Percentiles rank a stretch among this genome's conserved stretches.
Evolutionary conservation across 192 early-diverging fungal genomes (phyloP).

Genomic region (Coemansia sp.): DNA sequence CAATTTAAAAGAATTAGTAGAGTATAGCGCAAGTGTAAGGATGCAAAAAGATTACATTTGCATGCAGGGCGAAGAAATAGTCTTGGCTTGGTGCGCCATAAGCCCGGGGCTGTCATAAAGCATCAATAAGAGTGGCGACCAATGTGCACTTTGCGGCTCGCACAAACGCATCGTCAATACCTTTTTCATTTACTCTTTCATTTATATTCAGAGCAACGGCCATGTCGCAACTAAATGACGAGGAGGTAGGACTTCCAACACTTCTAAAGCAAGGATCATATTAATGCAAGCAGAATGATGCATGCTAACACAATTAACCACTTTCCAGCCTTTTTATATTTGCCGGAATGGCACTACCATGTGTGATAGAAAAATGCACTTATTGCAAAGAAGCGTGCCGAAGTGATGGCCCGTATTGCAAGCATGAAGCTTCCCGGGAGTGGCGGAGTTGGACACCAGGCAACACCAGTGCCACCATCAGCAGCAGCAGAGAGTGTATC

Average conservation of each 20-base stretch:
- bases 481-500: not conserved
- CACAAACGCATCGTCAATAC: too few species aligned
- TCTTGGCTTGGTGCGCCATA: too few species aligned
- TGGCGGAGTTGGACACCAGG: not conserved
- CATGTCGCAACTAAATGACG: slow-evolving; percentile 4
- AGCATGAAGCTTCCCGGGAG: slow-evolving; percentile 42
- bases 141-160: too few species aligned
- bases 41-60: too few species aligned
- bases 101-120: too few species aligned
- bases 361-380: slow-evolving; percentile 42
- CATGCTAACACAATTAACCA: not conserved
- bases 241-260: too few species aligned
- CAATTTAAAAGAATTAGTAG: too few species aligned
- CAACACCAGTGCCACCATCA: not conserved
- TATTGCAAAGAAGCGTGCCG: slow-evolving; percentile 55
- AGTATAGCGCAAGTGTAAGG: too few species aligned
- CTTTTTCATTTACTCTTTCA: too few species aligned
- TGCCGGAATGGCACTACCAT: too few species aligned
- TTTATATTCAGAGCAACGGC: not conserved
- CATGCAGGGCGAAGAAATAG: too few species aligned
- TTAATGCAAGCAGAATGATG: slow-evolving; percentile 2
- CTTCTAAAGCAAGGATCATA: not conserved
- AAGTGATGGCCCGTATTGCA: slow-evolving; percentile 66
- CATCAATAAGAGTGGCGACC: too few species aligned
- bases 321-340: not conserved